Conservation (phyloP, 495 filamentous ascomycete species). For the Penicillium crystallinum region DNA sequence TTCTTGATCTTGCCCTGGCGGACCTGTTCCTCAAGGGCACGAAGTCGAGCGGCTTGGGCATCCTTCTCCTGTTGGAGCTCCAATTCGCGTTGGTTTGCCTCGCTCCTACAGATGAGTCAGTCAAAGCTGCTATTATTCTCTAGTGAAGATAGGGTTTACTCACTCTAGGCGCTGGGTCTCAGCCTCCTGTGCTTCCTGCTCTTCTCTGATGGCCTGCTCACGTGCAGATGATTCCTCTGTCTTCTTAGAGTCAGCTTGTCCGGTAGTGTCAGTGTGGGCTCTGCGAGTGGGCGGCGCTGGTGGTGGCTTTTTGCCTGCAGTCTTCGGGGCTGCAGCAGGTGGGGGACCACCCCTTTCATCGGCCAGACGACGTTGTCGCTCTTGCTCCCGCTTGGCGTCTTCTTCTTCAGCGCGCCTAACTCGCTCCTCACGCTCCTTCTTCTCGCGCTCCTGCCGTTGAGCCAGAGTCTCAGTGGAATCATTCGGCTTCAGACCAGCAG, state of each 20-base stretch:
- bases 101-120: slow-evolving; percentile 55
- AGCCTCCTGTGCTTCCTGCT: slow-evolving; percentile 74
- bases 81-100: slow-evolving; percentile 68
- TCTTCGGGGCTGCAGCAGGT: slow-evolving; percentile 49
- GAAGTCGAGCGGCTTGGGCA: slow-evolving; percentile 74
- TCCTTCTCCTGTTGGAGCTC: slow-evolving; percentile 75
- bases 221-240: slow-evolving; percentile 53
- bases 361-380: slow-evolving; percentile 77
- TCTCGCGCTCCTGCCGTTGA: slow-evolving; percentile 84
- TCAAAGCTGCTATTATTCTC: slow-evolving; percentile 13
- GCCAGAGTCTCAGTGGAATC: slow-evolving; percentile 68
- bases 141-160: slow-evolving; percentile 34
- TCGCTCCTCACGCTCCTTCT: slow-evolving; percentile 78
- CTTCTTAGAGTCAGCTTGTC: slow-evolving; percentile 49
- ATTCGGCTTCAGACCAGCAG: slow-evolving; percentile 76
- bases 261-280: slow-evolving; percentile 56
- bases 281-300: slow-evolving; percentile 79
- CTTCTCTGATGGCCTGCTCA: slow-evolving; percentile 55
- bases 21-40: slow-evolving; percentile 88
- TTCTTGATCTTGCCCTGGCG: slow-evolving; percentile 94
- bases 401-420: slow-evolving; percentile 88
- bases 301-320: slow-evolving; percentile 70
- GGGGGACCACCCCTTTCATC: slow-evolving; percentile 72
- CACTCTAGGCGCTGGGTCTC: slow-evolving; percentile 80
- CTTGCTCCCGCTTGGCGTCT: slow-evolving; percentile 82